These are phyloP conservation scores for Diplodia scrobiculata DNA, from an alignment of 2,329 filamentous ascomycete species.

Conservation along the genomic window DNA sequence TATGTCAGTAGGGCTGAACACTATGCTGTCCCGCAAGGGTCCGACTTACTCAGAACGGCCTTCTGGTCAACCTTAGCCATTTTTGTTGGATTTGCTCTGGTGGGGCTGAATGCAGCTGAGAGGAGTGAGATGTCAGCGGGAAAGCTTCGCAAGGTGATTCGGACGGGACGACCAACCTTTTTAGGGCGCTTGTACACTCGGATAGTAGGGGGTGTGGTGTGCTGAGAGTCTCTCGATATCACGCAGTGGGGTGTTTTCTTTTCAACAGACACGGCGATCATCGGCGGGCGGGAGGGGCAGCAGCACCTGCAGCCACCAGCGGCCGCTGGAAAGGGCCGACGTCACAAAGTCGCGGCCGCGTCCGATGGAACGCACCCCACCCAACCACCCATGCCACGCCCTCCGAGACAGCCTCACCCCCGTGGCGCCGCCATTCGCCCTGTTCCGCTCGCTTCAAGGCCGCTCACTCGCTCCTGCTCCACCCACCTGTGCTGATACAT, in stretches of 20 bases:
- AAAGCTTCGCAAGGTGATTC: not conserved
- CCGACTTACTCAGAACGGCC: constrained; percentile 58
- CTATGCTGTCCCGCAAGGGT: constrained; percentile 58
- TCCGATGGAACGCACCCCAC: not conserved
- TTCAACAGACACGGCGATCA: constrained; percentile 8
- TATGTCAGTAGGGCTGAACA: constrained; percentile 43
- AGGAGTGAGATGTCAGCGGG: constrained; percentile 9
- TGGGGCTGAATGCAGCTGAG: constrained; percentile 15
- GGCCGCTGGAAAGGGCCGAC: constrained; percentile 26
- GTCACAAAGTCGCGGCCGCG: constrained; percentile 23
- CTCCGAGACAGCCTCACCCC: constrained; percentile 17
- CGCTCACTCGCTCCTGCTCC: constrained; percentile 12
- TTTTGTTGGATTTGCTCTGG: constrained; percentile 38
- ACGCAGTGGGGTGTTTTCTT: constrained; percentile 25
- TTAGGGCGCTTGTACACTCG: not conserved
- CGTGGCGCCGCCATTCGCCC: constrained; percentile 3
- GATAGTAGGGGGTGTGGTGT: constrained; percentile 12
- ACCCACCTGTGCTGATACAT: constrained; percentile 2
- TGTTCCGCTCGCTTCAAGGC: constrained; percentile 15
- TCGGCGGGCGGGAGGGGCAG: constrained; percentile 4
- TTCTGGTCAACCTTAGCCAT: constrained; percentile 72
- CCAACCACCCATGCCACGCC: not conserved
- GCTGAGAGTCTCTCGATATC: constrained; percentile 28
- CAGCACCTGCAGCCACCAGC: not conserved
- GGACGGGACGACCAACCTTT: not conserved